These are phyloP conservation scores for Narthecium ossifragum DNA, from an alignment of 106 monocot species.

Conservation along the genomic window DNA sequence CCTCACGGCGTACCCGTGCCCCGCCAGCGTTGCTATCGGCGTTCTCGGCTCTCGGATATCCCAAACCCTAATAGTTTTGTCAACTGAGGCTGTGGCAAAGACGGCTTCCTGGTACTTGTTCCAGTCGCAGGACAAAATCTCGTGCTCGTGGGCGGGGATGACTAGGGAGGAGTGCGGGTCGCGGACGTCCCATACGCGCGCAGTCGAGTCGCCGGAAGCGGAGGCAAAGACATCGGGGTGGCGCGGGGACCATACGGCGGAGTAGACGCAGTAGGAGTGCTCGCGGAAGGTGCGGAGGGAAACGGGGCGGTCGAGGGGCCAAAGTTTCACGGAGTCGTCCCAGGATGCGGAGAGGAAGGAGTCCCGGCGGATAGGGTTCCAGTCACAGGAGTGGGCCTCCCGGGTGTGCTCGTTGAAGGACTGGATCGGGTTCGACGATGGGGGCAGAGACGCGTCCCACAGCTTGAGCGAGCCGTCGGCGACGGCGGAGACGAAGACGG, in stretches of 20 bases:
- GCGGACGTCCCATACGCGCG: slow-evolving; percentile 85
- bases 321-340: slow-evolving; percentile 93
- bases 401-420: slow-evolving; percentile 84
- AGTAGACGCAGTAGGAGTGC: slow-evolving; percentile 93
- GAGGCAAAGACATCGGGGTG: slow-evolving; percentile 94
- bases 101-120: slow-evolving; percentile 87
- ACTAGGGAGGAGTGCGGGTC: slow-evolving; percentile 64
- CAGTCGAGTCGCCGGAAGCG: slow-evolving; percentile 80
- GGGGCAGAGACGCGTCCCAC: slow-evolving; percentile 73
- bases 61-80: slow-evolving; percentile 86
- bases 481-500: slow-evolving; percentile 46
- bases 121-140: slow-evolving; percentile 87
- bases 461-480: slow-evolving; percentile 95
- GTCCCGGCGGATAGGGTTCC: slow-evolving; percentile 95
- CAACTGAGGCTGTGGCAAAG: slow-evolving; percentile 77
- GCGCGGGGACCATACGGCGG: slow-evolving; percentile 70
- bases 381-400: slow-evolving; percentile 82
- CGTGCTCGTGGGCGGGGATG: slow-evolving; percentile 85
- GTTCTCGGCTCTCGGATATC: slow-evolving; percentile 58
- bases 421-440: slow-evolving; percentile 61
- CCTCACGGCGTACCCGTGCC: slow-evolving; percentile 82
- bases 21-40: slow-evolving; percentile 57
- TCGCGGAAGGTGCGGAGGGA: slow-evolving; percentile 81
- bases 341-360: slow-evolving; percentile 89
- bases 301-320: slow-evolving; percentile 76